These are phyloP conservation scores for Monosporozyma aquatica DNA, from an alignment of 805 yeast genomes.

Conservation along the genomic window DNA sequence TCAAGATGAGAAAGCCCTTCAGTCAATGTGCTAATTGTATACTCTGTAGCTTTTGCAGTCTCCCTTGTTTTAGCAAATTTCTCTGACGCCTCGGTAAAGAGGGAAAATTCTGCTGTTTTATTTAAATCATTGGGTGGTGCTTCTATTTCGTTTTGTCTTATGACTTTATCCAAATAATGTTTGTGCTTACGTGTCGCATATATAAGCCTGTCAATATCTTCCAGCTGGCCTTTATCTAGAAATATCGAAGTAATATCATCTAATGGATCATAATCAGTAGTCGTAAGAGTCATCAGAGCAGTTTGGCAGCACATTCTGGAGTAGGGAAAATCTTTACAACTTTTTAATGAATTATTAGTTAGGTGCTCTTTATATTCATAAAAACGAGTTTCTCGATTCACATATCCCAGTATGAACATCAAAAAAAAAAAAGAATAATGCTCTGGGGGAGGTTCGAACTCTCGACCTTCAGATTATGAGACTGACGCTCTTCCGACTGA, in stretches of 20 bases:
- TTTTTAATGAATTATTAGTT: too few relatives aligned
- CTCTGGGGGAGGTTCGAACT: conserved; percentile 40
- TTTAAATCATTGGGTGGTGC: neutral
- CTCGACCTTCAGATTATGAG: conserved; percentile 42
- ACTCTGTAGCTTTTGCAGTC: conserved; percentile 68
- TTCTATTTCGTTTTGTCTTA: conserved; percentile 17
- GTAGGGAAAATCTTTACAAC: too few relatives aligned
- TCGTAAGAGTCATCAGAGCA: conserved; percentile 22
- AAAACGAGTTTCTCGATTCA: neutral
- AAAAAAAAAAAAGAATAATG: conserved; percentile 19
- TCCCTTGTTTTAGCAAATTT: conserved; percentile 61
- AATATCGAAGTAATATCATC: conserved; percentile 45
- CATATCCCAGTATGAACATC: too few relatives aligned
- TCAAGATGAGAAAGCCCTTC: conserved; percentile 70
- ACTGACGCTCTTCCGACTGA: conserved; percentile 43
- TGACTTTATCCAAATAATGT: conserved; percentile 37
- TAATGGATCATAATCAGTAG: conserved; percentile 43
- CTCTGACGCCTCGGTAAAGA: conserved; percentile 32
- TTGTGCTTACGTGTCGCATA: conserved; percentile 45
- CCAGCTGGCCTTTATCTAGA: conserved; percentile 40
- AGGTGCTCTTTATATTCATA: neutral
- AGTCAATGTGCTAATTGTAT: conserved; percentile 60
- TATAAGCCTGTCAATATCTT: conserved; percentile 42
- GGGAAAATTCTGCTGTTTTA: neutral
- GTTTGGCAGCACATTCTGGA: neutral